These are phyloP conservation scores for Calonectria leucothoes DNA, from an alignment of 2,329 filamentous ascomycete genomes.

Conservation along the genomic window DNA sequence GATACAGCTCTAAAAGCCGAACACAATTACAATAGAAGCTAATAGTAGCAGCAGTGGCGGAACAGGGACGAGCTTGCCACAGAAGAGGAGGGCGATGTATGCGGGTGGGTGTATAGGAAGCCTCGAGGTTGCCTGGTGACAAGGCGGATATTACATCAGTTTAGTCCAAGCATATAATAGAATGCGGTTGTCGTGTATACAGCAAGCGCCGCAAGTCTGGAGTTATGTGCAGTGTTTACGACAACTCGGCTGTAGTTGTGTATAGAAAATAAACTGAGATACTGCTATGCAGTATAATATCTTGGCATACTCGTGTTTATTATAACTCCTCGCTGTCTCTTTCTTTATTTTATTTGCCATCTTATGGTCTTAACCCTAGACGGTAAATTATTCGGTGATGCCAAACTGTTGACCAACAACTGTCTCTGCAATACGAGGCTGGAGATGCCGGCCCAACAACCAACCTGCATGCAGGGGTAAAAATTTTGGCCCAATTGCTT, in stretches of 20 bases:
- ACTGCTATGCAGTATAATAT: too few relatives aligned
- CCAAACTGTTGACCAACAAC: background rate
- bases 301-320: too few relatives aligned
- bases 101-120: background rate
- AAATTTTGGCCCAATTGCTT: background rate
- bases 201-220: background rate
- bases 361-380: background rate
- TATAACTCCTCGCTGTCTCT: too few relatives aligned
- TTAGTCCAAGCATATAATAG: background rate
- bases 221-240: background rate
- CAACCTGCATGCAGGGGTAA: background rate
- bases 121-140: background rate
- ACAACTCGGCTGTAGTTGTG: background rate
- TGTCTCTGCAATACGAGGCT: background rate
- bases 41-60: too few relatives aligned
- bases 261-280: background rate
- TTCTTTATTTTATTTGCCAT: too few relatives aligned
- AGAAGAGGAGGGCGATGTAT: background rate
- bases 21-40: too few relatives aligned
- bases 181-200: background rate
- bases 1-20: too few relatives aligned
- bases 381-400: background rate
- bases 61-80: background rate
- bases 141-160: background rate
- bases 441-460: background rate